Percentiles rank a stretch among this genome's conserved stretches.
These are phyloP conservation scores for Globisporangium spiculum DNA, from an alignment of 352 stramenopile species.

Conservation along the genomic window DNA sequence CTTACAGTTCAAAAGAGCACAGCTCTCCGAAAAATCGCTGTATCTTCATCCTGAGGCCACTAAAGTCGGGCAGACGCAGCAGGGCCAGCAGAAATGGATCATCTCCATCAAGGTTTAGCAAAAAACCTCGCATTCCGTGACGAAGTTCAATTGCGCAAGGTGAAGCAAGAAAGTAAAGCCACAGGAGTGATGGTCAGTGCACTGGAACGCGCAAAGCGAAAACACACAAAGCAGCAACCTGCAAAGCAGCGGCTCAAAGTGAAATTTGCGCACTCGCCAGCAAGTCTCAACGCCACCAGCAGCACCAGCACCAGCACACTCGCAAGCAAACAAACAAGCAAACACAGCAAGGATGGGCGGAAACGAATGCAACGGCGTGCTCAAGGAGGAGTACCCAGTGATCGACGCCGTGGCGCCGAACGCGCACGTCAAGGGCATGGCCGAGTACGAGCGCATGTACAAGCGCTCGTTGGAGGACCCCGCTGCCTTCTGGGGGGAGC, in stretches of 20 bases:
- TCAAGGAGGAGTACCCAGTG: slow-evolving; percentile 22
- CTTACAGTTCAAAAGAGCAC: neutral
- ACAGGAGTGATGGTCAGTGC: neutral
- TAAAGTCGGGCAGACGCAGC: neutral
- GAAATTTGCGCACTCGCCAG: slow-evolving; percentile 14
- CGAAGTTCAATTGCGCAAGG: slow-evolving; percentile 1
- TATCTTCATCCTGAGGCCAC: neutral
- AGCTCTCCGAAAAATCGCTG: neutral
- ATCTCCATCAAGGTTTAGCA: slow-evolving; percentile 1
- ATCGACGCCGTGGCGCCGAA: slow-evolving; percentile 44
- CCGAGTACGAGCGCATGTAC: slow-evolving; percentile 86
- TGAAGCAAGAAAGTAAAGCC: neutral
- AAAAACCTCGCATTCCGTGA: slow-evolving; percentile 1
- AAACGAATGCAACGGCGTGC: slow-evolving; percentile 11
- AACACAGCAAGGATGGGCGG: slow-evolving; percentile 6
- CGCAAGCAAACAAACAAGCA: neutral
- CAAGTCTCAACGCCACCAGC: neutral
- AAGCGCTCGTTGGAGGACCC: slow-evolving; percentile 86
- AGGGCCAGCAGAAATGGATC: neutral
- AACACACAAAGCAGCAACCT: neutral
- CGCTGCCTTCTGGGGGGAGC: slow-evolving; percentile 89
- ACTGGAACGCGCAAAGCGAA: neutral
- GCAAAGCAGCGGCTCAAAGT: neutral
- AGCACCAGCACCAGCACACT: neutral
- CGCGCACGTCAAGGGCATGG: slow-evolving; percentile 69